phyloP scores from a whole-genome alignment of 176 grass and related monocot genomes.

The Avena eriantha region DNA sequence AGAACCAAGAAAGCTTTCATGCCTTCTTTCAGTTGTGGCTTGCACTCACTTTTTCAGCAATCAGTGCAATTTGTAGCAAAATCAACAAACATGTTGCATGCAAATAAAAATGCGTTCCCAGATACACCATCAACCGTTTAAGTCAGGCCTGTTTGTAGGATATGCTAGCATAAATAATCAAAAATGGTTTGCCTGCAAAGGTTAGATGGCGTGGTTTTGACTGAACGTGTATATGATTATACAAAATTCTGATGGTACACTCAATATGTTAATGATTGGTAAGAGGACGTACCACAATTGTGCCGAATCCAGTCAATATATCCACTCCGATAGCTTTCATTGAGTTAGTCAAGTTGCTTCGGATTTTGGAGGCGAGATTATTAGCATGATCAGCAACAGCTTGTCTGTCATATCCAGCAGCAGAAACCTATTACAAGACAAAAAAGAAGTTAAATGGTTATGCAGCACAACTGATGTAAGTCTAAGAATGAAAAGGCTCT shows the following conservation, averaged over 20 bases:
- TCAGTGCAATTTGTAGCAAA: not conserved
- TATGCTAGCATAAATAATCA: not conserved
- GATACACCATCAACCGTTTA: not conserved
- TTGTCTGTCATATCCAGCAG: slow-evolving; percentile 87
- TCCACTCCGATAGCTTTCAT: slow-evolving; percentile 89
- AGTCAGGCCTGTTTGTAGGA: not conserved
- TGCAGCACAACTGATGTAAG: slow-evolving; percentile 18
- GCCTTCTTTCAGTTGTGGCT: not conserved
- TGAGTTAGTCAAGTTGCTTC: slow-evolving; percentile 93
- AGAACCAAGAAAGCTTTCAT: not conserved
- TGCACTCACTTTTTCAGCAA: not conserved
- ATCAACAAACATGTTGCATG: not conserved
- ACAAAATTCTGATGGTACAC: not conserved
- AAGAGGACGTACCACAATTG: slow-evolving; percentile 70
- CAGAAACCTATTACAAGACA: slow-evolving; percentile 64
- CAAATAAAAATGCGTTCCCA: slow-evolving; percentile 14
- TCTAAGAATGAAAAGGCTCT: not conserved
- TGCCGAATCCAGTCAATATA: slow-evolving; percentile 82
- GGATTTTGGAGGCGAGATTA: slow-evolving; percentile 92
- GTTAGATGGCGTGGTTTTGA: not conserved
- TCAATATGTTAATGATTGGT: slow-evolving; percentile 29
- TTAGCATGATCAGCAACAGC: slow-evolving; percentile 93
- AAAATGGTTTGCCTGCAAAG: not conserved
- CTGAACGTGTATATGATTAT: not conserved
- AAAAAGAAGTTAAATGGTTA: slow-evolving; percentile 19